These are phyloP conservation scores for Colletotrichum sp. DNA, from an alignment of 2,329 filamentous ascomycete species.

Conservation along the genomic window DNA sequence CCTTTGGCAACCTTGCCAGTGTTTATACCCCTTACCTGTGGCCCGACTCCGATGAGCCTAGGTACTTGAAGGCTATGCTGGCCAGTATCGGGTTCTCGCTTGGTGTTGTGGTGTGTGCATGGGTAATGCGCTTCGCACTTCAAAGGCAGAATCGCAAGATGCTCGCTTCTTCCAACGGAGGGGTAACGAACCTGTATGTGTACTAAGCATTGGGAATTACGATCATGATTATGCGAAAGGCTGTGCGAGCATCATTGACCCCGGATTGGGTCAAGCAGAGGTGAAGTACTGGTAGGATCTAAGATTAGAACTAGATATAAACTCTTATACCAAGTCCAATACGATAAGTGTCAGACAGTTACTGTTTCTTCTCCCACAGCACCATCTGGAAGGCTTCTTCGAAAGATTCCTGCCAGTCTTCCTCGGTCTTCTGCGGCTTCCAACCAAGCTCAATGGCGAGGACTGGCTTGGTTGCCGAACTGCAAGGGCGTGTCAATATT, in stretches of 20 bases:
- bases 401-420: constrained; percentile 28
- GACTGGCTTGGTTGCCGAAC: constrained; percentile 25
- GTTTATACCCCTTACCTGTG: constrained; percentile 25
- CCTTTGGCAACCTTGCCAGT: constrained; percentile 17
- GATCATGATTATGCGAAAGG: not conserved
- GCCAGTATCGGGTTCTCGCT: constrained; percentile 29
- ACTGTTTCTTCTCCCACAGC: not conserved
- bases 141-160: constrained; percentile 39
- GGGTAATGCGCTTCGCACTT: constrained; percentile 38
- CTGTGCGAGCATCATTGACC: too few relatives aligned
- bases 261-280: not conserved
- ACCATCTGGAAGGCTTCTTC: constrained; percentile 15
- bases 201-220: constrained; percentile 20
- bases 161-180: constrained; percentile 17
- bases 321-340: not conserved
- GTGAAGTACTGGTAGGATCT: too few relatives aligned
- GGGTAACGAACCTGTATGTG: constrained; percentile 31
- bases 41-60: constrained; percentile 14
- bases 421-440: constrained; percentile 33
- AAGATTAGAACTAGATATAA: not conserved
- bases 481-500: not conserved
- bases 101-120: constrained; percentile 38
- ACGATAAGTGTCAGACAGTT: too few relatives aligned
- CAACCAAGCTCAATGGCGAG: constrained; percentile 32
- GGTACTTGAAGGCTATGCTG: constrained; percentile 24